These are phyloP conservation scores for Mytilinidion resinicola DNA, from an alignment of 495 filamentous ascomycete genomes.

Conservation along the genomic window DNA sequence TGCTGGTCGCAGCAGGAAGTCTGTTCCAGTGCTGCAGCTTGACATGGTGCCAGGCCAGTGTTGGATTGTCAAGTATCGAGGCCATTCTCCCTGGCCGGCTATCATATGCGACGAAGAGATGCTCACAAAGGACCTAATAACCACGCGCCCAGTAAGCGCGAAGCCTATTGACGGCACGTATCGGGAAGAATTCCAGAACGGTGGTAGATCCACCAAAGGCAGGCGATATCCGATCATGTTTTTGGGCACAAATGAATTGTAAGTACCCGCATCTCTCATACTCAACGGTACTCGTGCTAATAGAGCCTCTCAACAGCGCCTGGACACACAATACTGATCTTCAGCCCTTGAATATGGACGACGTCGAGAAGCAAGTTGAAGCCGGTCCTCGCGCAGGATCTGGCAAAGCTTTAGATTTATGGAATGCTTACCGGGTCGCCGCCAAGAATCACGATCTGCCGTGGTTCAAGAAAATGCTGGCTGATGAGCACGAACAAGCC, in stretches of 20 bases:
- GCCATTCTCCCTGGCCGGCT: conserved; percentile 83
- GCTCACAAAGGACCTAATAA: conserved; percentile 65
- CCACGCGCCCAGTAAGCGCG: conserved; percentile 72
- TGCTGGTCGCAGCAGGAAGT: conserved; percentile 54
- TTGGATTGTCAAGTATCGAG: conserved; percentile 80
- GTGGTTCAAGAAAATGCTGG: conserved; percentile 70
- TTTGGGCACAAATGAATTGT: conserved; percentile 92
- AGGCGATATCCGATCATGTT: conserved; percentile 92
- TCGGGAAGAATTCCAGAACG: conserved; percentile 74
- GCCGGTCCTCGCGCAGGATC: conserved; percentile 50
- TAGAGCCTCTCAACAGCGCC: conserved; percentile 46
- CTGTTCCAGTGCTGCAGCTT: conserved; percentile 60
- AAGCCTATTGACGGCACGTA: conserved; percentile 72
- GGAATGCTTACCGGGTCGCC: conserved; percentile 67
- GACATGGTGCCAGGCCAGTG: conserved; percentile 79
- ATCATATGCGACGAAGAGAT: conserved; percentile 90
- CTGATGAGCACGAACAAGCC: conserved; percentile 51
- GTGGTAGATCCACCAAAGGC: conserved; percentile 73
- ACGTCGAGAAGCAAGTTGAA: conserved; percentile 55
- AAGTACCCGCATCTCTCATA: conserved; percentile 38
- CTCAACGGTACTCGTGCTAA: not conserved
- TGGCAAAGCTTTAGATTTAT: conserved; percentile 54
- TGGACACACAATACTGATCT: conserved; percentile 81
- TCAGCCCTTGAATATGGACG: conserved; percentile 61
- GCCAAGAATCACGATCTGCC: conserved; percentile 61